These are phyloP conservation scores for Fusarium avenaceum DNA, from an alignment of 2,329 filamentous ascomycete genomes.

Conservation along the genomic window DNA sequence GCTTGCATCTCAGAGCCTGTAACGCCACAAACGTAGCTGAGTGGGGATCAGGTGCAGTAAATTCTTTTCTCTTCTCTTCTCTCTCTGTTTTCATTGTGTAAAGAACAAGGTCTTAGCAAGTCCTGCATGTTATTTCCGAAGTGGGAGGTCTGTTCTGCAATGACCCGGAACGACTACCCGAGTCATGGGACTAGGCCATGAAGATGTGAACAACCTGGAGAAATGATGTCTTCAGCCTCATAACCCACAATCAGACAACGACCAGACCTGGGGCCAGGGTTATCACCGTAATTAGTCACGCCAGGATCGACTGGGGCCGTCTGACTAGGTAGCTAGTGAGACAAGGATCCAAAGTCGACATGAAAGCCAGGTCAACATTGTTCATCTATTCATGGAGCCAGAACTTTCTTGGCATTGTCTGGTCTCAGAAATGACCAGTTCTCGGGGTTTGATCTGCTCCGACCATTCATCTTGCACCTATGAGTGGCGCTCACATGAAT, in stretches of 20 bases:
- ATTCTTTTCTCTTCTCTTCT: not conserved
- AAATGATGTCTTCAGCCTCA: not conserved
- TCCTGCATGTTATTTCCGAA: not conserved
- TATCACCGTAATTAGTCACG: no score
- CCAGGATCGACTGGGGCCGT: not conserved
- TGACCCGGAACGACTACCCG: not conserved
- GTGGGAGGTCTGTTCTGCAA: not conserved
- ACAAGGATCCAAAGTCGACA: not conserved
- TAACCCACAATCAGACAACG: not conserved
- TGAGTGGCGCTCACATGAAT: not conserved
- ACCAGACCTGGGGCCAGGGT: not conserved
- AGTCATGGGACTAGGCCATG: no score
- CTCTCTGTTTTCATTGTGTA: not conserved
- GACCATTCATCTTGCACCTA: not conserved
- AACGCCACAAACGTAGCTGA: not conserved
- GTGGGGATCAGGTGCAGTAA: not conserved
- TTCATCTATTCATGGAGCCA: not conserved
- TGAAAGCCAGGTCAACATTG: not conserved
- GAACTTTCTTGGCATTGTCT: not conserved
- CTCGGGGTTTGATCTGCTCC: not conserved
- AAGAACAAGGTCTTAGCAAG: not conserved
- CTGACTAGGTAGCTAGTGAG: not conserved
- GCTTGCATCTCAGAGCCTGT: not conserved
- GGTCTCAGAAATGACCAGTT: not conserved
- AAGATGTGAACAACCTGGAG: not conserved